Percentiles rank a stretch among this genome's conserved stretches.
These are phyloP conservation scores for Metarhizium robertsii DNA, from an alignment of 2,329 filamentous ascomycete species.

Conservation along the genomic window DNA sequence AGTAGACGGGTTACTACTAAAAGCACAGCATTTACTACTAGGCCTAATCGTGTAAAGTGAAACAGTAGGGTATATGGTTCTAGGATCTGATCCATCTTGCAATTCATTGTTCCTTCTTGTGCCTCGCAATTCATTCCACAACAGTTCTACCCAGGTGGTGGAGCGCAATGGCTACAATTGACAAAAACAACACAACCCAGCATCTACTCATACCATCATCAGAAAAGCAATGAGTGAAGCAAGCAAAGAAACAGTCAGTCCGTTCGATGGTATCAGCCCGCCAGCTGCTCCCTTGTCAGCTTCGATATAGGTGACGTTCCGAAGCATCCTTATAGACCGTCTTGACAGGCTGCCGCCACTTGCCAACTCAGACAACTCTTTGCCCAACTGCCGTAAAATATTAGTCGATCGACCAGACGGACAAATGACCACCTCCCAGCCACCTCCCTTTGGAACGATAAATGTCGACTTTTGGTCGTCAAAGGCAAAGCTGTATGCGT, in stretches of 20 bases:
- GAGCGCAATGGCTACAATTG: neutral
- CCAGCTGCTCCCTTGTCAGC: conserved; percentile 18
- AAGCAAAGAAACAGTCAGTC: conserved; percentile 6
- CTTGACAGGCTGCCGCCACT: conserved; percentile 28
- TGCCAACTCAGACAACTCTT: conserved; percentile 39
- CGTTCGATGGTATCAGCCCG: conserved; percentile 8
- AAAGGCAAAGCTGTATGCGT: conserved; percentile 73
- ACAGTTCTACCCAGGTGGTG: neutral
- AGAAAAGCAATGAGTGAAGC: conserved; percentile 1
- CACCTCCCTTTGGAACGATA: conserved; percentile 56
- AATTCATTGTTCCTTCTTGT: neutral
- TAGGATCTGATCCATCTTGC: conserved; percentile 4
- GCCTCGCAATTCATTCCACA: too few relatives aligned
- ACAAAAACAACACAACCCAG: neutral
- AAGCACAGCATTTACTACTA: conserved; percentile 5
- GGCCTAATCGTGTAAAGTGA: neutral
- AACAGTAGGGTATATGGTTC: conserved; percentile 6
- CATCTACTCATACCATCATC: conserved; percentile 1
- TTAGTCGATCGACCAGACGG: conserved; percentile 52
- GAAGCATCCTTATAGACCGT: conserved; percentile 20
- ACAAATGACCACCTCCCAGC: conserved; percentile 73
- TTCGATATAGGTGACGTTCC: conserved; percentile 25
- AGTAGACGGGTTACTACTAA: conserved; percentile 1
- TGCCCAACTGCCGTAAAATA: conserved; percentile 42
- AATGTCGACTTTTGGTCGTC: conserved; percentile 51